These are phyloP conservation scores for Coleophoma crateriformis DNA, from an alignment of 2,329 filamentous ascomycete species.

Conservation along the genomic window DNA sequence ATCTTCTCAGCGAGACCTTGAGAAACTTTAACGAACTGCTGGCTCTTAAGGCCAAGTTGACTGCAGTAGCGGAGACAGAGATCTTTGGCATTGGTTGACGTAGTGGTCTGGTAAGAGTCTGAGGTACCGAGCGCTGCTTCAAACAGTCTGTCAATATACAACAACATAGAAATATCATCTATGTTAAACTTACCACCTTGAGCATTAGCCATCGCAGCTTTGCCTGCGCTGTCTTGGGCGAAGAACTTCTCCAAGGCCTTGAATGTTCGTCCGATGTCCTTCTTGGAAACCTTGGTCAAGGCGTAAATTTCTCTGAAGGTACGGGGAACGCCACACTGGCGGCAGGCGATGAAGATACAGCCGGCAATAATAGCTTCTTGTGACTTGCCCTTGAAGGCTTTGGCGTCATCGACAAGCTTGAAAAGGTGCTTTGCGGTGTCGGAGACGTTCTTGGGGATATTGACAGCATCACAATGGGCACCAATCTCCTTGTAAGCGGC, in stretches of 20 bases:
- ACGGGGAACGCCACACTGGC: constrained; percentile 78
- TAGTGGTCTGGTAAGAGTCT: constrained; percentile 66
- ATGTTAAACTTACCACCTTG: constrained; percentile 45
- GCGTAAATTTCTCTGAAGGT: constrained; percentile 94
- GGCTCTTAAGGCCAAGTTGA: constrained; percentile 67
- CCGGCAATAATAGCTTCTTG: constrained; percentile 91
- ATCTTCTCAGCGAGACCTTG: constrained; percentile 74
- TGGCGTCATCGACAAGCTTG: constrained; percentile 89
- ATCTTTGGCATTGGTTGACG: constrained; percentile 73
- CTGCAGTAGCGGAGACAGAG: constrained; percentile 89
- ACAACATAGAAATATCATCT: constrained; percentile 13
- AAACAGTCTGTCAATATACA: constrained; percentile 22
- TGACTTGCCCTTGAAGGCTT: constrained; percentile 91
- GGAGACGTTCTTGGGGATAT: constrained; percentile 73
- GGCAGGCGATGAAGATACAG: constrained; percentile 96
- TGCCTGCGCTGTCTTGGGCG: constrained; percentile 62
- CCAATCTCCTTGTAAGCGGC: constrained; percentile 86
- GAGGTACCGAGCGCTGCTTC: constrained; percentile 23
- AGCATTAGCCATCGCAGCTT: constrained; percentile 39
- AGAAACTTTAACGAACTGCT: constrained; percentile 74
- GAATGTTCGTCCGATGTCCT: constrained; percentile 95
- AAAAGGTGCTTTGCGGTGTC: constrained; percentile 93
- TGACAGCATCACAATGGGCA: constrained; percentile 77
- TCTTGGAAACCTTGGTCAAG: constrained; percentile 90
- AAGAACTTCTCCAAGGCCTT: constrained; percentile 89